phyloP scores from a whole-genome alignment of 192 early-diverging fungal species.

The Linderina pennispora region DNA sequence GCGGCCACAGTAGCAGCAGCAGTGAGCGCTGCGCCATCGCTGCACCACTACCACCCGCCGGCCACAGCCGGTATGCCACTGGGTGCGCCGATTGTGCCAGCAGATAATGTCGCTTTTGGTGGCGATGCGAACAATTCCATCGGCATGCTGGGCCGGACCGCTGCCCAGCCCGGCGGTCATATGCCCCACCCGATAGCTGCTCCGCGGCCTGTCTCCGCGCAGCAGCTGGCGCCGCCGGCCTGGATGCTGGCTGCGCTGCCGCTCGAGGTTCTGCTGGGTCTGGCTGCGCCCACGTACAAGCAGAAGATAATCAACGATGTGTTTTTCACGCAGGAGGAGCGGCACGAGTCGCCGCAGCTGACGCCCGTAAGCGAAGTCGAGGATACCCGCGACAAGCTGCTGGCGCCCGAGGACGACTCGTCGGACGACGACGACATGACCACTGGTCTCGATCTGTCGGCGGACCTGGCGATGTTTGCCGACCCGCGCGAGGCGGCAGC shows the following conservation, averaged over 20 bases:
- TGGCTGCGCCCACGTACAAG: slow-evolving; percentile 17
- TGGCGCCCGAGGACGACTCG: slow-evolving; percentile 27
- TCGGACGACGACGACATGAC: too few species aligned
- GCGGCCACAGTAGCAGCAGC: background rate
- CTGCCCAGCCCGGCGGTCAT: too few species aligned
- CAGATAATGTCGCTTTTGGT: too few species aligned
- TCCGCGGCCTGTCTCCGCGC: slow-evolving; percentile 44
- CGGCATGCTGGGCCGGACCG: too few species aligned
- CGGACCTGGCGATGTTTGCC: slow-evolving; percentile 43
- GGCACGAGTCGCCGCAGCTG: slow-evolving; percentile 34
- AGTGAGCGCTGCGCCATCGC: too few species aligned
- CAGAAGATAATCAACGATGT: slow-evolving; percentile 47
- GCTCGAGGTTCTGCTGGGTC: slow-evolving; percentile 34
- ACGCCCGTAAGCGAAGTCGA: slow-evolving; percentile 43
- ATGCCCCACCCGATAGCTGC: slow-evolving; percentile 37
- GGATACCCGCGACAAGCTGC: slow-evolving; percentile 25
- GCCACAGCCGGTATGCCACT: too few species aligned
- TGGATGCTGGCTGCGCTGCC: slow-evolving; percentile 44
- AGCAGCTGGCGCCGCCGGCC: slow-evolving; percentile 31
- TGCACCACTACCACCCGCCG: too few species aligned
- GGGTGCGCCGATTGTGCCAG: too few species aligned
- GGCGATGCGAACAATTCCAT: too few species aligned
- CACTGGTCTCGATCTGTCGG: slow-evolving; percentile 29
- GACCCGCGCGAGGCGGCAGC: slow-evolving; percentile 20
- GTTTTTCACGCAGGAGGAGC: slow-evolving; percentile 44